Evolutionary conservation across 1,284 basidiomycete species (phyloP).

Genomic region (Boletus smithii): DNA sequence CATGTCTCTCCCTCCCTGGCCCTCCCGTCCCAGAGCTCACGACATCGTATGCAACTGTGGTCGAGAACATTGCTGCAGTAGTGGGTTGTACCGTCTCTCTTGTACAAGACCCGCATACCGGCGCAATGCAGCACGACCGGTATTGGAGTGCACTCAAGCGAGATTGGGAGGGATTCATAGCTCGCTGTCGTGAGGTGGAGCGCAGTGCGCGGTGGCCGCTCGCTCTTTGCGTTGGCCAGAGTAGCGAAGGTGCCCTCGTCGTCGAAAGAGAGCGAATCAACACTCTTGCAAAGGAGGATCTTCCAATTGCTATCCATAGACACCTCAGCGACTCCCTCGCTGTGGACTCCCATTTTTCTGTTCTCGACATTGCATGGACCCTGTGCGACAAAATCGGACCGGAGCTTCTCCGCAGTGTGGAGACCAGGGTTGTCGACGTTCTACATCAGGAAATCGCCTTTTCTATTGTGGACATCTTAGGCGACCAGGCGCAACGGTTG

Average conservation of each 20-base stretch:
- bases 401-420: constrained; percentile 52
- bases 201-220: constrained; percentile 83
- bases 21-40: constrained; percentile 50
- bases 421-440: constrained; percentile 57
- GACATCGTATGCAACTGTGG: constrained; percentile 61
- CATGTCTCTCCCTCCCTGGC: constrained; percentile 65
- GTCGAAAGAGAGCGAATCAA: constrained; percentile 78
- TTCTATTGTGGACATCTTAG: constrained; percentile 68
- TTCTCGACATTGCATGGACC: constrained; percentile 59
- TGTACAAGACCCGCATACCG: constrained; percentile 72
- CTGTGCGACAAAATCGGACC: constrained; percentile 56
- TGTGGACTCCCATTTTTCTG: constrained; percentile 48
- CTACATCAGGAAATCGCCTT: constrained; percentile 73
- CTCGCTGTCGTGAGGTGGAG: constrained; percentile 83
- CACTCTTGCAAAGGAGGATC: constrained; percentile 61
- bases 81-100: constrained; percentile 82
- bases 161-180: constrained; percentile 92
- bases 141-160: constrained; percentile 83
- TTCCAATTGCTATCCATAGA: constrained; percentile 57
- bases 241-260: constrained; percentile 53
- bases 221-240: constrained; percentile 53
- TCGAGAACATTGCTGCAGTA: constrained; percentile 76
- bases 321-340: constrained; percentile 41
- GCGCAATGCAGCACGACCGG: constrained; percentile 70
- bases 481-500: constrained; percentile 54